A percentile compares a stretch with the other conserved stretches of the same genome.
phyloP scores from a whole-genome alignment of 2,329 filamentous ascomycete species.

The Curvularia verruculosa region DNA sequence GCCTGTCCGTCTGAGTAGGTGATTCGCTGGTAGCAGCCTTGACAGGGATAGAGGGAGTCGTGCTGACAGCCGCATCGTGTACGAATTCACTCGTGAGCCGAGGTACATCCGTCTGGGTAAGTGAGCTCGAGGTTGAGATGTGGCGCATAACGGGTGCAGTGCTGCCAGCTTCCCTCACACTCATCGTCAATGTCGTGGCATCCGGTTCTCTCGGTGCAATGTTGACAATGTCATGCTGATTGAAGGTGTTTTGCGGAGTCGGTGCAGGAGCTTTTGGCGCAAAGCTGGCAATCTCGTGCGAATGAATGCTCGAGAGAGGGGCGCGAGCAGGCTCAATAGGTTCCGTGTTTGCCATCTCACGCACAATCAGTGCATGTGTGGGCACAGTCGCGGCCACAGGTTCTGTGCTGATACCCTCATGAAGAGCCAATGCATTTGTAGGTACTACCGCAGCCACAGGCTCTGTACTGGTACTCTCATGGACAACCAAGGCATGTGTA shows the following conservation, averaged over 20 bases:
- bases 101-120: conserved; percentile 13
- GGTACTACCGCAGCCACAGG: too few relatives aligned
- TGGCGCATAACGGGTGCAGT: conserved; percentile 7
- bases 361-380: neutral
- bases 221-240: neutral
- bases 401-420: neutral
- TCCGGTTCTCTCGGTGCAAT: conserved; percentile 3
- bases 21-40: neutral
- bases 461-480: too few relatives aligned
- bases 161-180: conserved; percentile 7
- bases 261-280: neutral
- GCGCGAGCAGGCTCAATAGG: conserved; percentile 5
- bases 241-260: neutral
- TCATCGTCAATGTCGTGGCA: neutral
- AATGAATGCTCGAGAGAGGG: neutral
- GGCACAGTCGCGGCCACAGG: neutral
- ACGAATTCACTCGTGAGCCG: conserved; percentile 5
- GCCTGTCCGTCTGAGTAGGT: conserved; percentile 14
- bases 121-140: neutral
- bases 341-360: neutral
- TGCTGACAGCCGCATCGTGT: conserved; percentile 1
- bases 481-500: too few relatives aligned
- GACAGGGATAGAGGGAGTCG: neutral
- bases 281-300: conserved; percentile 1
- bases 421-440: too few relatives aligned